Conservation (phyloP, 1,284 basidiomycete species). For the Ceratobasidium sp. region DNA sequence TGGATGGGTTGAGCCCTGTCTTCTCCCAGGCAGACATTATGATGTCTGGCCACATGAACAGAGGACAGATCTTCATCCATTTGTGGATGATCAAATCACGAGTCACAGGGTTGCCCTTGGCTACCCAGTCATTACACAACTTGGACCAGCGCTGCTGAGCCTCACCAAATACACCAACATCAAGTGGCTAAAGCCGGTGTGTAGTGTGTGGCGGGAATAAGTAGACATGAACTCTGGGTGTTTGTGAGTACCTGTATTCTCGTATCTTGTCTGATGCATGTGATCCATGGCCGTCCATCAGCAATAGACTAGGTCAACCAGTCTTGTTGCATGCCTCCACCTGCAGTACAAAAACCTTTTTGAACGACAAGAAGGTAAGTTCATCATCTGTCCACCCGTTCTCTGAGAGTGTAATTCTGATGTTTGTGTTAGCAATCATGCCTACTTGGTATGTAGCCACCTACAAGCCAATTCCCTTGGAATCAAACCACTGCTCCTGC, state of each 20-base stretch:
- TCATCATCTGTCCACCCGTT: constrained; percentile 60
- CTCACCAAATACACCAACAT: constrained; percentile 48
- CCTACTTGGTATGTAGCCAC: constrained; percentile 17
- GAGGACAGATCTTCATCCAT: constrained; percentile 35
- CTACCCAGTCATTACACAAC: background rate
- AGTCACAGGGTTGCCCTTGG: constrained; percentile 23
- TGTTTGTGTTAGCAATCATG: background rate
- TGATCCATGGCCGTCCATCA: constrained; percentile 63
- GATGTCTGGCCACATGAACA: background rate
- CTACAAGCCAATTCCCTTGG: constrained; percentile 37
- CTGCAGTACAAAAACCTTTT: constrained; percentile 57
- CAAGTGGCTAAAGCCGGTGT: constrained; percentile 49
- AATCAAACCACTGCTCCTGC: constrained; percentile 51
- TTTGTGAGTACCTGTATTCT: background rate
- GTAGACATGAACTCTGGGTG: constrained; percentile 10
- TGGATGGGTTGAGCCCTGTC: constrained; percentile 9
- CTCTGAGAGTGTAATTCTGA: constrained; percentile 54
- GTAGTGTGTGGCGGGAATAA: constrained; percentile 48
- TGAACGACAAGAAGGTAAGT: constrained; percentile 55
- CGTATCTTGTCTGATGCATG: constrained; percentile 54
- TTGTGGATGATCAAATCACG: constrained; percentile 18
- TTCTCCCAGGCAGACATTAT: constrained; percentile 6
- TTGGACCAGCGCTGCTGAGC: constrained; percentile 36
- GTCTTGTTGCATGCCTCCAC: constrained; percentile 52
- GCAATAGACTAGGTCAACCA: constrained; percentile 57